phyloP scores from a whole-genome alignment of 2,329 filamentous ascomycete species.

The Tympanopsis confertula region DNA sequence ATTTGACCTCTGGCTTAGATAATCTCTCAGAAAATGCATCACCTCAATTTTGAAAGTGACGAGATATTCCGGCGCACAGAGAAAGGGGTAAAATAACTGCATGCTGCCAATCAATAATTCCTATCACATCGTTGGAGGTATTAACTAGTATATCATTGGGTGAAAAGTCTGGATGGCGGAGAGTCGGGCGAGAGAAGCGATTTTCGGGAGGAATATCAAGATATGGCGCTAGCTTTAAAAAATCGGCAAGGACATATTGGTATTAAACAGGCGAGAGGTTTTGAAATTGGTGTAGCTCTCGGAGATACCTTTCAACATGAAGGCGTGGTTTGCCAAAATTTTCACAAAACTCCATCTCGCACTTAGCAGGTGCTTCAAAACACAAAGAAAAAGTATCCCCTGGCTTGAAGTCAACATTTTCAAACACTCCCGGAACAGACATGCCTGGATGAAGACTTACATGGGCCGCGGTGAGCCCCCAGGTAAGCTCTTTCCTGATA shows the following conservation, averaged over 20 bases:
- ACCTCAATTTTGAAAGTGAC: background rate
- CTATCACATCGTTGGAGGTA: background rate
- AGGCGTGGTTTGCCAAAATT: slow-evolving; percentile 10
- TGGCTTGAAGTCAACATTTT: background rate
- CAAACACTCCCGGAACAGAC: background rate
- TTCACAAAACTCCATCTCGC: slow-evolving; percentile 11
- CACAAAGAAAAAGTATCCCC: slow-evolving; percentile 1
- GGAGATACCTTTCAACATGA: slow-evolving; percentile 9
- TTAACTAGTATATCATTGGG: background rate
- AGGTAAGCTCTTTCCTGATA: slow-evolving; percentile 9
- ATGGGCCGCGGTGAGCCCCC: slow-evolving; percentile 11
- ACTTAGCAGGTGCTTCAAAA: slow-evolving; percentile 11
- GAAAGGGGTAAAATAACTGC: background rate
- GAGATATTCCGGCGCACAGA: background rate
- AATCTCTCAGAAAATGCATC: background rate
- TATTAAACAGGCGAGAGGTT: slow-evolving; percentile 5
- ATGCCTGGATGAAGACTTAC: slow-evolving; percentile 5
- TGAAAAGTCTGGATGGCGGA: slow-evolving; percentile 13
- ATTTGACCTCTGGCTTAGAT: background rate
- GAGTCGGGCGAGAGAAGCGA: slow-evolving; percentile 8
- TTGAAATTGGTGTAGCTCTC: slow-evolving; percentile 9
- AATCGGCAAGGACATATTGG: background rate
- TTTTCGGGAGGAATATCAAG: slow-evolving; percentile 4
- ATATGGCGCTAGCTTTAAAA: background rate
- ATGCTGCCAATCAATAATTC: background rate